Conservation (phyloP, 768 basidiomycete genomes). For the Kwoniella bestiolae region DNA sequence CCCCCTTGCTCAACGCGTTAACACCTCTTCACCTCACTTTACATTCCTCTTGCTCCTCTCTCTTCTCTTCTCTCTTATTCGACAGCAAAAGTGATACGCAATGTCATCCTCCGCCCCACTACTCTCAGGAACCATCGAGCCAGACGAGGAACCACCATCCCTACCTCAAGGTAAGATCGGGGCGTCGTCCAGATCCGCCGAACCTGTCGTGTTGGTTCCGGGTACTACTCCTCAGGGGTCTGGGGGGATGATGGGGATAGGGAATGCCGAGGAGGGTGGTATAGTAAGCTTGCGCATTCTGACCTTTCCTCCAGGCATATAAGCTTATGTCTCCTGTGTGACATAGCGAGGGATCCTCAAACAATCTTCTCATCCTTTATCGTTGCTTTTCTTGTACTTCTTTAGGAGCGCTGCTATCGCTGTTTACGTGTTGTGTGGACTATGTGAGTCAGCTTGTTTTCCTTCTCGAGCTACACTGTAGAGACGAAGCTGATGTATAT, state of each 20-base stretch:
- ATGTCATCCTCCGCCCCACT: conserved; percentile 63
- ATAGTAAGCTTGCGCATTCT: conserved; percentile 54
- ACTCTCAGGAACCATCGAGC: conserved; percentile 75
- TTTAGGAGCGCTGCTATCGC: conserved; percentile 86
- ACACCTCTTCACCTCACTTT: neutral
- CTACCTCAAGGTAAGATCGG: conserved; percentile 55
- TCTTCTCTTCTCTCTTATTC: neutral
- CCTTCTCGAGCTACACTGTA: conserved; percentile 23
- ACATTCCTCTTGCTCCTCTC: neutral
- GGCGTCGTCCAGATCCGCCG: conserved; percentile 46
- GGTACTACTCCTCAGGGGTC: conserved; percentile 33
- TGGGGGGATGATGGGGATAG: conserved; percentile 60
- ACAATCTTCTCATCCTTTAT: conserved; percentile 62
- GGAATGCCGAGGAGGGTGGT: conserved; percentile 78
- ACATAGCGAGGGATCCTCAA: conserved; percentile 45
- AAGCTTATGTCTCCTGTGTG: conserved; percentile 3
- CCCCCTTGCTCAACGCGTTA: neutral
- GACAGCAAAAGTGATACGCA: neutral
- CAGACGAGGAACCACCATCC: conserved; percentile 66
- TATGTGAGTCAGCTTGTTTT: conserved; percentile 45
- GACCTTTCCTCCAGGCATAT: no score
- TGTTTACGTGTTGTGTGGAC: conserved; percentile 91
- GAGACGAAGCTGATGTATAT: conserved; percentile 14
- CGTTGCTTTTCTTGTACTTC: conserved; percentile 84
- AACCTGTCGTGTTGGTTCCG: conserved; percentile 51